phyloP scores from a whole-genome alignment of 345 rosid genomes.

The Hibiscus tridactylites region DNA sequence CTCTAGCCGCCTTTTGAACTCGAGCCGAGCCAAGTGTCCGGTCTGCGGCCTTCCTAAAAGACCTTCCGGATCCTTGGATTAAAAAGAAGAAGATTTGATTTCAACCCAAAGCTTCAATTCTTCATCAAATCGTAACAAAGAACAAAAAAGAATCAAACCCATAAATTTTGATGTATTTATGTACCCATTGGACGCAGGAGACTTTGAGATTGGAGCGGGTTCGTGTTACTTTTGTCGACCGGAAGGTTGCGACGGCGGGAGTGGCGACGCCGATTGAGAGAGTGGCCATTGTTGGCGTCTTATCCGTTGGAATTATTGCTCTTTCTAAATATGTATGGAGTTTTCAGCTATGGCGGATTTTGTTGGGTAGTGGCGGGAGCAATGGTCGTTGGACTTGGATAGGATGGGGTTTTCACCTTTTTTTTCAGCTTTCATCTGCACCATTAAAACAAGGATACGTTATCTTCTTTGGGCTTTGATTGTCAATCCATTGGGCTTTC shows the following conservation, averaged over 20 bases:
- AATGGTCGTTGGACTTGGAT: no score
- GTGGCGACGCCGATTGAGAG: constrained; percentile 42
- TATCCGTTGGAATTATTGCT: neutral
- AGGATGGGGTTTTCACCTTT: no score
- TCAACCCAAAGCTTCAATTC: neutral
- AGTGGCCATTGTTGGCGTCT: constrained; percentile 39
- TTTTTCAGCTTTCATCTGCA: no score
- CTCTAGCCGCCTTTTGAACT: constrained; percentile 65
- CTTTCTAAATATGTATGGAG: neutral
- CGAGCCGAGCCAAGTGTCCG: constrained; percentile 72
- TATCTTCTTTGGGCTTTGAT: no score
- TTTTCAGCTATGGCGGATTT: neutral
- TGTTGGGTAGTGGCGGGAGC: neutral
- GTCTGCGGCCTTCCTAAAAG: constrained; percentile 53
- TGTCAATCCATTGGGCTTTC: no score
- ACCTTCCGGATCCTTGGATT: constrained; percentile 66
- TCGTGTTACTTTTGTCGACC: constrained; percentile 16
- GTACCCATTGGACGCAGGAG: constrained; percentile 68
- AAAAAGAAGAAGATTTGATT: neutral
- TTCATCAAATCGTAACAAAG: neutral
- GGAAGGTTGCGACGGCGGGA: constrained; percentile 14
- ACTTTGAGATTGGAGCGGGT: constrained; percentile 20
- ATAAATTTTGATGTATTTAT: neutral
- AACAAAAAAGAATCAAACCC: neutral
- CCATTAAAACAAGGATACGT: no score